Percentiles rank a stretch among this genome's conserved stretches.
Evolutionary conservation across 2,329 filamentous ascomycete species (phyloP).

Genomic region (Colletotrichum sp.): DNA sequence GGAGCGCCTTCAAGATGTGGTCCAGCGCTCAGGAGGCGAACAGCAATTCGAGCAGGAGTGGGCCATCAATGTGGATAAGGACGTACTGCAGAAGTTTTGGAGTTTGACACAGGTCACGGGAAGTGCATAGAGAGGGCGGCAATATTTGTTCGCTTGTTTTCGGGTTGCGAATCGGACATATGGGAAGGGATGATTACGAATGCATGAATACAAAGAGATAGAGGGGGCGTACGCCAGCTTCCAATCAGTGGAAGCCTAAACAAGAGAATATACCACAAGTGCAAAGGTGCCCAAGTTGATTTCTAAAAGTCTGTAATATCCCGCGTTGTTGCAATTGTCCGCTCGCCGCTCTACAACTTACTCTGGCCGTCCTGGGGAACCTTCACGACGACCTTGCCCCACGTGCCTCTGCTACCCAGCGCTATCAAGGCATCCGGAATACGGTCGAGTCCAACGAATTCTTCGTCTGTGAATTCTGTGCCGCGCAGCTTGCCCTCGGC

Average conservation of each 20-base stretch:
- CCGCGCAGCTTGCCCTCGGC: conserved; percentile 78
- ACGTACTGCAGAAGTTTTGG: conserved; percentile 70
- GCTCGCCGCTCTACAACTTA: conserved; percentile 49
- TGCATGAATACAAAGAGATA: conserved; percentile 3
- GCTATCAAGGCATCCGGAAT: conserved; percentile 79
- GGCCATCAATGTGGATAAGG: conserved; percentile 76
- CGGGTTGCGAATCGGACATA: not conserved
- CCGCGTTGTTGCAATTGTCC: not conserved
- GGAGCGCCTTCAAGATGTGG: conserved; percentile 63
- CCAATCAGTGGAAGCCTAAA: not conserved
- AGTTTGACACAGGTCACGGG: not conserved
- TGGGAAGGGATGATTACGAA: conserved; percentile 7
- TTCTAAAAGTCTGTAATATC: not conserved
- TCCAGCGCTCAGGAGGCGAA: conserved; percentile 68
- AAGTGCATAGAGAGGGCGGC: not conserved
- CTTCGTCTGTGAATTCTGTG: conserved; percentile 82
- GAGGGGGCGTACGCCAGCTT: not conserved
- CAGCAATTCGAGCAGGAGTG: conserved; percentile 71
- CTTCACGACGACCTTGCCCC: conserved; percentile 95
- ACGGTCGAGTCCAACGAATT: conserved; percentile 82
- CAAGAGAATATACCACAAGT: not conserved
- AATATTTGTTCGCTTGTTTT: not conserved
- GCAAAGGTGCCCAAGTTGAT: not conserved
- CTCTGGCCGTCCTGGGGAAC: conserved; percentile 72
- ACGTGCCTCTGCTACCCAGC: conserved; percentile 81